phyloP scores from a whole-genome alignment of 768 basidiomycete genomes.

The Tylopilus sp. region DNA sequence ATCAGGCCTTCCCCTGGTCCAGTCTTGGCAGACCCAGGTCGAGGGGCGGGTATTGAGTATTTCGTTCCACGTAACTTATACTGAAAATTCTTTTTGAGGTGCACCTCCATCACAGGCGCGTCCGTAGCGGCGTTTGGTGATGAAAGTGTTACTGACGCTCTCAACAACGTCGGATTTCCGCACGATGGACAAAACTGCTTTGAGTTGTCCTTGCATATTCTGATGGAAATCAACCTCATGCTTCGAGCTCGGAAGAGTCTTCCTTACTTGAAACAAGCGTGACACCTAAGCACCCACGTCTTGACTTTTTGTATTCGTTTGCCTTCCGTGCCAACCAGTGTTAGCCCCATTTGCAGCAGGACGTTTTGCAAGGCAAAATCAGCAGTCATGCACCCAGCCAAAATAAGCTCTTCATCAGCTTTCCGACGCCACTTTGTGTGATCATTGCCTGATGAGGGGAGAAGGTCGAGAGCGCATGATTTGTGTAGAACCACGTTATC shows the following conservation, averaged over 20 bases:
- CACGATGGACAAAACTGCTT: slow-evolving; percentile 98
- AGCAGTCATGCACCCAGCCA: slow-evolving; percentile 91
- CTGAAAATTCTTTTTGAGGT: slow-evolving; percentile 95
- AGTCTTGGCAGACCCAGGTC: slow-evolving; percentile 81
- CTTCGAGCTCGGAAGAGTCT: neutral
- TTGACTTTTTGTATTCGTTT: slow-evolving; percentile 88
- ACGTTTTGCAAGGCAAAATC: slow-evolving; percentile 99
- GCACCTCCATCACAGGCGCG: slow-evolving; percentile 74
- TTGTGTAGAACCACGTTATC: slow-evolving; percentile 82
- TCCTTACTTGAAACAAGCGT: slow-evolving; percentile 98
- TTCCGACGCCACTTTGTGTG: slow-evolving; percentile 32
- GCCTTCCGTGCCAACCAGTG: slow-evolving; percentile 85
- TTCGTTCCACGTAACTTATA: slow-evolving; percentile 88
- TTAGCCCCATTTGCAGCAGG: slow-evolving; percentile 88
- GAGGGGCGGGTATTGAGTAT: slow-evolving; percentile 89
- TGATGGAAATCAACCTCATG: slow-evolving; percentile 30
- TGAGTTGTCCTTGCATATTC: slow-evolving; percentile 91
- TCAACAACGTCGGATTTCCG: slow-evolving; percentile 86
- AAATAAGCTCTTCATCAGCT: slow-evolving; percentile 41
- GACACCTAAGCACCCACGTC: slow-evolving; percentile 94
- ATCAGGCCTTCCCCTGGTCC: slow-evolving; percentile 82
- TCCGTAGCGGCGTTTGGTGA: slow-evolving; percentile 57
- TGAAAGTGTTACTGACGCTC: slow-evolving; percentile 86
- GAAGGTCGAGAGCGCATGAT: slow-evolving; percentile 78
- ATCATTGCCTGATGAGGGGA: slow-evolving; percentile 50